Conservation (phyloP, 2,329 filamentous ascomycete genomes). For the Trichocomaceae sp. region DNA sequence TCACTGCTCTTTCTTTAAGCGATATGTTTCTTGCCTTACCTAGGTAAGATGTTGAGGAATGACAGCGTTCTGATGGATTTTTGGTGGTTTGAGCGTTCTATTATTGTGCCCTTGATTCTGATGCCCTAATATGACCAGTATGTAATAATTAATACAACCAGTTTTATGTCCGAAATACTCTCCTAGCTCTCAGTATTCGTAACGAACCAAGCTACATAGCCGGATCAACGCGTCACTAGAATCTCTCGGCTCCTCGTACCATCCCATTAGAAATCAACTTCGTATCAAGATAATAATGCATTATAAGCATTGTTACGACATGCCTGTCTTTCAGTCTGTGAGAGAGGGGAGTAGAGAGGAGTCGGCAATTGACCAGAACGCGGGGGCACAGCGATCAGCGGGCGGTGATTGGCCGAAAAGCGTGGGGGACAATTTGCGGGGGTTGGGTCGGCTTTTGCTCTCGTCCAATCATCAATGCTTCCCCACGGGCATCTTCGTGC, state of each 20-base stretch:
- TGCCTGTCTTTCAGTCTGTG: too few relatives aligned
- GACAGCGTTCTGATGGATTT: not conserved
- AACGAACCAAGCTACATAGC: too few relatives aligned
- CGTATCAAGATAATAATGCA: too few relatives aligned
- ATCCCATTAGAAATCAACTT: too few relatives aligned
- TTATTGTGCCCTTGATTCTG: not conserved
- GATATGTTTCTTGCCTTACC: not conserved
- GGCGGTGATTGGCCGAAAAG: not conserved
- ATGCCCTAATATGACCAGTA: not conserved
- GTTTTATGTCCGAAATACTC: not conserved
- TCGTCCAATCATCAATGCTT: too few relatives aligned
- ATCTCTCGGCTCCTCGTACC: too few relatives aligned
- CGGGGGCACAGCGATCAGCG: not conserved
- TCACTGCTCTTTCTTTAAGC: not conserved
- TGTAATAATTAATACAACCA: not conserved
- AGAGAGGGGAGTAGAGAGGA: too few relatives aligned
- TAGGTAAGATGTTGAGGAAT: not conserved
- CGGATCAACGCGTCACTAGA: too few relatives aligned
- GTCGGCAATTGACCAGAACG: not conserved
- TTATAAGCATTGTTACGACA: too few relatives aligned
- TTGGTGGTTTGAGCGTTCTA: not conserved
- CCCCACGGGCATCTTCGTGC: too few relatives aligned
- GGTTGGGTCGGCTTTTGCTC: too few relatives aligned
- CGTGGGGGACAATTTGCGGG: not conserved
- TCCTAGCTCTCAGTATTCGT: not conserved